Evolutionary conservation across 192 early-diverging fungal genomes (phyloP), one percentile per base, ranked within the genome.

Genomic region (Pecoramyces ruminantium): DNA sequence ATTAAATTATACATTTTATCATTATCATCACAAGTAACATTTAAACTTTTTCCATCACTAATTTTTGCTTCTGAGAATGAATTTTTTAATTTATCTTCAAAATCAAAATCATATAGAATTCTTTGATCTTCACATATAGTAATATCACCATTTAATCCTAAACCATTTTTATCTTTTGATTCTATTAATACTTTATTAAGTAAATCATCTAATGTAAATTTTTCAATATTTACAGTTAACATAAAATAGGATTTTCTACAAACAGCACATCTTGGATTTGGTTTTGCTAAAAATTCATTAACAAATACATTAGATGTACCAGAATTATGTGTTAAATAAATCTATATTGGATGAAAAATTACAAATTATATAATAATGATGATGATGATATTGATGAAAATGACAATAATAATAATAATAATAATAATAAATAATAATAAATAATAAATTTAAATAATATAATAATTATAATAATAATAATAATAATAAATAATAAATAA

Each of bases 201-300:
- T 12, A 99, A 80, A 58, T 92, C 90, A 77, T 88, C 84, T 30
- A 97, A 85, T 0, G 93, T 96, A 14, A 89, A 88, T 18, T 84
- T 84, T 29, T 82, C 80, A 9, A 87, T 83, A 79, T 96, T 89
- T 6, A 90, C 86, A 25, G 87, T 85, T 11, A 96, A 83, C 21
- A 87, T 82, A 67, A 93, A 86, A 78, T 92, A 90, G 28, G 87
- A 87, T 58, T 88, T 89, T 28, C 86, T 84, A 83, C 96, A 98
- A 28, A 95, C 92, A 13, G 87, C 85, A 83, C 97, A 99, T 38
- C 86, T 81, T 11, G 90, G 89, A 83, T 93, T 94, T 15, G 96
- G 95, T 39, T 82, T 80, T 5, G 86, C 86, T 42, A 91, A 86
- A 39, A 83, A 80, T 82, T 97, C 95, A 2, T 88, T 88, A 38